Base-by-base conservation (phyloP, 805 yeast genomes). In the Citeromyces matritensis region DNA sequence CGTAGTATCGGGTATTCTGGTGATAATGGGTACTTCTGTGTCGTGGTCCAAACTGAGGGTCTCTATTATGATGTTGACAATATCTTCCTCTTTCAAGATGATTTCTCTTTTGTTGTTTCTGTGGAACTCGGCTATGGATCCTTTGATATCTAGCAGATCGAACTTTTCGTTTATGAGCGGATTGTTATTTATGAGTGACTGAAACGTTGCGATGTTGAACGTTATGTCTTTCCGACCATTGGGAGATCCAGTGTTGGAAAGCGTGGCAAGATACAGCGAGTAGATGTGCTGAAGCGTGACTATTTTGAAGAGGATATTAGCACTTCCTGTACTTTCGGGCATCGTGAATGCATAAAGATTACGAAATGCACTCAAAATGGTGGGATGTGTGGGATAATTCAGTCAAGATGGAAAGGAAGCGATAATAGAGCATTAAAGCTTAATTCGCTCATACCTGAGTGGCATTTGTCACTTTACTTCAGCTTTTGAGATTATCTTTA, bases 281-380 rank as follows among this genome's bases (percentile, higher is more conserved):
- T 54, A 52, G 4, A 54, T 47, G 31, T 54, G 56, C 32, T 54
- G 59, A 21, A 54, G 40, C 5, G 59, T 54, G 17, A 54, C 55
- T 7, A 54, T 49, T 37, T 54, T 53, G 32, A 53, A 57, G 17
- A 54, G 40, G 6, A 45, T 17, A 17, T 17, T 17, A 17, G 21
- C 21, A 17, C 21, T 17, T 17, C 21, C 21, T 17, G 21, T 17
- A 17, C 21, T 17, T 7, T 17, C 21, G 7, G 21, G 21, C 21
- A 17, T 17, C 21, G 21, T 17, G 5, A 17, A 7, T 17, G 21
- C 21, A 17, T 17, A 17, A 25, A 25, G 8, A 5, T 25, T 5
- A 13, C 8, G 27, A 13, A 25, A 13, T 13, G 13, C 27, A 25
- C 13, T 13, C 27, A 25, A 13, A 25, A n/a, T n/a, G n/a, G n/a